Percentiles rank a stretch among this genome's conserved stretches.
phyloP scores from a whole-genome alignment of 768 basidiomycete species.

The Pholiota microspora region DNA sequence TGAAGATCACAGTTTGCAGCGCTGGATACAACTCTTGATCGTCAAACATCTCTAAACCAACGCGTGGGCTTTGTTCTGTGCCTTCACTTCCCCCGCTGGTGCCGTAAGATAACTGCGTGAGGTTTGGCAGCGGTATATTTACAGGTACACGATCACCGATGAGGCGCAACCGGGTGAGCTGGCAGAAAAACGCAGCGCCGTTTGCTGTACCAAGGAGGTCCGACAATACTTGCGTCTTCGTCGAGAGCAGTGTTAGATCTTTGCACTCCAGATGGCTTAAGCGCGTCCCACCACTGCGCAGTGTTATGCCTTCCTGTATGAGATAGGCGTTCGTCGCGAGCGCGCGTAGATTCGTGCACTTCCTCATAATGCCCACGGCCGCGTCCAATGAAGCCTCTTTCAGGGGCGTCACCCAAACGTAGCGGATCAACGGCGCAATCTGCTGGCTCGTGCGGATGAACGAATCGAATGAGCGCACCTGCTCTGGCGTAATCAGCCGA shows the following conservation, averaged over 20 bases:
- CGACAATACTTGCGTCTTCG: conserved; percentile 21
- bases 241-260: conserved; percentile 31
- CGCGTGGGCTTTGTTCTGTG: conserved; percentile 1
- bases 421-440: conserved; percentile 23
- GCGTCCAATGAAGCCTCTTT: conserved; percentile 20
- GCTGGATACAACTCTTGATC: conserved; percentile 23
- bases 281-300: conserved; percentile 12
- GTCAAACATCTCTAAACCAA: conserved; percentile 19
- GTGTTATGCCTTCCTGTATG: conserved; percentile 23
- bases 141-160: conserved; percentile 28
- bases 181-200: conserved; percentile 27
- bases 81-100: conserved; percentile 13
- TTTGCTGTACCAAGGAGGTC: conserved; percentile 19
- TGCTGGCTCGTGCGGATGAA: conserved; percentile 17
- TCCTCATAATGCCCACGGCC: conserved; percentile 24
- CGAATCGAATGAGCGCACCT: conserved; percentile 29
- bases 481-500: conserved; percentile 28
- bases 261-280: conserved; percentile 28
- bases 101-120: conserved; percentile 32
- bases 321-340: conserved; percentile 30
- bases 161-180: conserved; percentile 33
- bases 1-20: conserved; percentile 30
- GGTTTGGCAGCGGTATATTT: conserved; percentile 18
- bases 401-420: conserved; percentile 33
- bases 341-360: conserved; percentile 28